Evolutionary conservation across 306 rosid genomes (phyloP).

Genomic region (Senna tora): DNA sequence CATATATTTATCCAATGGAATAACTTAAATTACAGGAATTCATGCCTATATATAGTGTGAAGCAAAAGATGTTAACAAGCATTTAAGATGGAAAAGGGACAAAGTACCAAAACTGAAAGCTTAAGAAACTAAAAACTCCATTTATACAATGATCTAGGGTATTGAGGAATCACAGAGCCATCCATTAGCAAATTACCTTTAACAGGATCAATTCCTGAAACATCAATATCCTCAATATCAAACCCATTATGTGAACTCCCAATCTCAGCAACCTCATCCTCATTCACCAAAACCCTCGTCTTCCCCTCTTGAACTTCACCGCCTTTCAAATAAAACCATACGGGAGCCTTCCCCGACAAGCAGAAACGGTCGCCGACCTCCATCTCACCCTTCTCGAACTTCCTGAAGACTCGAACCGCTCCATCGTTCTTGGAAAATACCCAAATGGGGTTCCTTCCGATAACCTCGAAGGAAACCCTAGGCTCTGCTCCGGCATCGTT

Average conservation of each 20-base stretch:
- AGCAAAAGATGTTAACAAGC: not conserved
- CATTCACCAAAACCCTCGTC: conserved; percentile 20
- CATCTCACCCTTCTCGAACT: conserved; percentile 64
- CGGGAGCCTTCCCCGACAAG: conserved; percentile 56
- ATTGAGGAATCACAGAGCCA: not conserved
- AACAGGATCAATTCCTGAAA: conserved; percentile 66
- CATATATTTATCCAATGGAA: not conserved
- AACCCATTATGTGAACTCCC: conserved; percentile 37
- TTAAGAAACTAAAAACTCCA: not conserved
- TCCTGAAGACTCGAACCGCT: conserved; percentile 48
- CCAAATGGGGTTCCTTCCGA: conserved; percentile 86
- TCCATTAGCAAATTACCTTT: conserved; percentile 66
- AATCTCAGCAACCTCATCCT: conserved; percentile 32
- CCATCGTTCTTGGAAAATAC: conserved; percentile 42
- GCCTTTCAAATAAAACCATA: conserved; percentile 60
- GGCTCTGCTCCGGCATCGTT: conserved; percentile 32
- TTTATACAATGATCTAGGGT: not conserved
- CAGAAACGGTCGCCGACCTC: conserved; percentile 69
- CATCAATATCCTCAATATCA: conserved; percentile 47
- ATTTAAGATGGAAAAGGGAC: no score
- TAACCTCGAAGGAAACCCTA: conserved; percentile 68
- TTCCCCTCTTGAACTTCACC: conserved; percentile 31
- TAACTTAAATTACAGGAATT: not conserved
- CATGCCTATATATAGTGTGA: not conserved
- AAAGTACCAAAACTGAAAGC: not conserved